These are phyloP conservation scores for Metarhizium guizhouense DNA, from an alignment of 2,329 filamentous ascomycete species.

Conservation along the genomic window DNA sequence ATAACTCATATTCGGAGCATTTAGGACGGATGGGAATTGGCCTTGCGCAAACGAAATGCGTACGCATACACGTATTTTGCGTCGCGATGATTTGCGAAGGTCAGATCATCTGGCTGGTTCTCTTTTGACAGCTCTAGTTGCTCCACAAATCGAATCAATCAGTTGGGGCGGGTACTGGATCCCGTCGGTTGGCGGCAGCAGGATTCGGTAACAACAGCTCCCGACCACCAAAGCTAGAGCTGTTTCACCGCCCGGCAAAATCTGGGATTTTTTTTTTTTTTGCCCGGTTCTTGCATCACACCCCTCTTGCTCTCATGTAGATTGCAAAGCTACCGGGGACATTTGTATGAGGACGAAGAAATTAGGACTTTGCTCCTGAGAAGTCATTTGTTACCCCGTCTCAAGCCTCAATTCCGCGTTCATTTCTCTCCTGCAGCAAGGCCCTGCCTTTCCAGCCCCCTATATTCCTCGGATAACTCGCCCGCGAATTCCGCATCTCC, in stretches of 20 bases:
- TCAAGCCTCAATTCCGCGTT: background rate
- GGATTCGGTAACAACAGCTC: no score
- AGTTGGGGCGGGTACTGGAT: no score
- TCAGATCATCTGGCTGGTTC: no score
- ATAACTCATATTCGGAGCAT: no score
- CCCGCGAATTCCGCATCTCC: background rate
- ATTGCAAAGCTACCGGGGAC: background rate
- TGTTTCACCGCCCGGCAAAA: slow-evolving; percentile 7
- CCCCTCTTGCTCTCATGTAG: background rate
- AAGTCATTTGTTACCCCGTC: background rate
- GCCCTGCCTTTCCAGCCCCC: background rate
- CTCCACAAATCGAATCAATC: no score
- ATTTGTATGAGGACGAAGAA: background rate
- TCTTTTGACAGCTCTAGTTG: no score
- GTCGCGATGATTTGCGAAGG: no score
- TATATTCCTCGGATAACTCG: background rate
- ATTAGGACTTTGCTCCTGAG: background rate
- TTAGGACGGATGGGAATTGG: no score
- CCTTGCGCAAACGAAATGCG: no score
- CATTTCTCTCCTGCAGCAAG: background rate
- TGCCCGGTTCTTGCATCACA: background rate
- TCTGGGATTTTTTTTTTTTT: background rate
- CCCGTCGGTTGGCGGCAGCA: no score
- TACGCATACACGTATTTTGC: no score
- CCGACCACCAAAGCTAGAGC: background rate